These are phyloP conservation scores for Leccinellum luteum DNA, from an alignment of 768 basidiomycete genomes.

Conservation along the genomic window DNA sequence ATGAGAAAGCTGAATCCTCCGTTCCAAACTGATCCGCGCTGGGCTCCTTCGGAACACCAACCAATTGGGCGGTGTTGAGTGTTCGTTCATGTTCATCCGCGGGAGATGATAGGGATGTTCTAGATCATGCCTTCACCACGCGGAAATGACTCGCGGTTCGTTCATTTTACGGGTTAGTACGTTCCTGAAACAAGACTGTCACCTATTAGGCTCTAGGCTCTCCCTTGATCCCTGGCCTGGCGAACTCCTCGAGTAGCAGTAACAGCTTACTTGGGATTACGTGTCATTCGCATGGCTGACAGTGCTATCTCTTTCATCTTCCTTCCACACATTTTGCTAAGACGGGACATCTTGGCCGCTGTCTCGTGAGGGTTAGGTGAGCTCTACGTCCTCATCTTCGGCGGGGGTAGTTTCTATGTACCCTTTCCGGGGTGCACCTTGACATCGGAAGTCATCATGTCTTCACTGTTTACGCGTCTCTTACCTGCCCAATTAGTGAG, in stretches of 20 bases:
- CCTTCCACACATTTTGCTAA: neutral
- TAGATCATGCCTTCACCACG: conserved; percentile 1
- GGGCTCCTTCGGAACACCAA: conserved; percentile 2
- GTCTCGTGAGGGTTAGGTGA: neutral
- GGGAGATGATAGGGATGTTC: conserved; percentile 5
- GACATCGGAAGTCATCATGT: neutral
- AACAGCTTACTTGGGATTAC: neutral
- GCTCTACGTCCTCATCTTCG: neutral
- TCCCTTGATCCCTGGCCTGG: neutral
- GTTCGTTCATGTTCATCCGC: neutral
- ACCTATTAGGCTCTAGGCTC: neutral
- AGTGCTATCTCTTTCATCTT: neutral
- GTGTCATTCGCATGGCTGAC: neutral
- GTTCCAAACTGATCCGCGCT: conserved; percentile 9
- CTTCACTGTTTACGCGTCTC: neutral
- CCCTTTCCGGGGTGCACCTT: neutral
- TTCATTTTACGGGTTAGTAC: neutral
- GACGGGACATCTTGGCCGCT: neutral
- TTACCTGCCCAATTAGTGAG: neutral
- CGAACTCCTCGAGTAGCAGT: neutral
- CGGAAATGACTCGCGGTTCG: conserved; percentile 8
- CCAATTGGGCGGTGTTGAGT: neutral
- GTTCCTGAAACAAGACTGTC: conserved; percentile 1
- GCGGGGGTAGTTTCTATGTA: neutral
- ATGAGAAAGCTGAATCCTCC: conserved; percentile 2